Base-by-base conservation (phyloP, 176 grass and related monocot genomes). In the Oryza coarctata region DNA sequence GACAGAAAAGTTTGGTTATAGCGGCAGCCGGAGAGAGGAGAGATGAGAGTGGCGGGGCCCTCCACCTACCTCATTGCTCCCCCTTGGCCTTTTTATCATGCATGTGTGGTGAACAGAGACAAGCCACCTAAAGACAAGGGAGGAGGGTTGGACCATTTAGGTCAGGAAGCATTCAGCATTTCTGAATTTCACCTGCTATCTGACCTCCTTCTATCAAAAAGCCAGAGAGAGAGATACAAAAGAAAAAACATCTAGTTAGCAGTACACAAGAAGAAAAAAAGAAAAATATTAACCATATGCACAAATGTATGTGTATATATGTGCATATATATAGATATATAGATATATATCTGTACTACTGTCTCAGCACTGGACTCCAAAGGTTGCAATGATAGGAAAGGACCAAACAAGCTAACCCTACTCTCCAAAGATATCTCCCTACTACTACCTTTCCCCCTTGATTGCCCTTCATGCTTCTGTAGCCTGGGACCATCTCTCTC, bases 21-120 rank as follows among this genome's bases (percentile, higher is more conserved):
- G 55, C 55, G 18, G 63, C 55, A 26, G 63, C 63, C 52, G 55
- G n/a, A 25, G 55, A 25, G 55, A 14, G 50, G 20, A 29, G 28
- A 36, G 81, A 23, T 50, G 44, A 38, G 36, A 38, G n/a, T 39
- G 63, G n/a, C 22, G 75, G 74, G 71, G 22, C 43, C 78, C 83
- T 71, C 83, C 72, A 89, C 86, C 88, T 52, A 76, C 70, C 77
- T 43, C 67, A 55, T 74, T 73, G 65, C 40, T 55, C 20, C 63
- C 63, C 61, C 39, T 68, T 78, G 60, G 49, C 13, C 30, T 77
- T 86, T 88, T 79, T 82, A 82, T 80, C 86, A 86, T 87, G 77
- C 86, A 86, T 87, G 77, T 88, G 45, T 36, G 75, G 23, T 74
- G 83, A 86, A 90, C 88, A 88, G 82, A 86, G 87, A 90, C 90